Base-by-base conservation (phyloP, 2,329 filamentous ascomycete species). In the Orbilia brochopaga region DNA sequence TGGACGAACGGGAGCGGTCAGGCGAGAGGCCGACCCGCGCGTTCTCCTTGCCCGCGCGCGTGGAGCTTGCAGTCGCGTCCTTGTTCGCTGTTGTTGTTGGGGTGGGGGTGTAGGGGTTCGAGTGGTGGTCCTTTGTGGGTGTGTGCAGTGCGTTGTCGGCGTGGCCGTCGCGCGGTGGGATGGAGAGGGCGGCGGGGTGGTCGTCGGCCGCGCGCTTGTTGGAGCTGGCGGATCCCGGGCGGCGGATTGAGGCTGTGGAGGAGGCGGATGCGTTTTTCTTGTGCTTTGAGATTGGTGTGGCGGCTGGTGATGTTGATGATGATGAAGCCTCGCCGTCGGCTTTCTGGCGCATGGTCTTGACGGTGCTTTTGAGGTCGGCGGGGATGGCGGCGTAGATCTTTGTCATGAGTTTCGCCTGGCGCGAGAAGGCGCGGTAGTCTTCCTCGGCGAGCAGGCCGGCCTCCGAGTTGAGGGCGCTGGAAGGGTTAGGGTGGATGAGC, bases 381-480 rank as follows among this genome's bases (percentile, higher is more conserved):
- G 76, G 75, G 30, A 76, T 69, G 37, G 64, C 11, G 2, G 76
- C 76, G 30, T 77, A 74, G 21, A 77, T 74, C 51, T 74, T 73
- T 1, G 75, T 75, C 74, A 75, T 75, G 6, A 77, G 50, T 42
- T 74, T 74, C n/a, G 76, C 76, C 51, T 76, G 73, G 51, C 74
- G 69, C 15, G 72, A 70, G 53, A 75, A 77, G 15, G 69, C 75
- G 17, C 52, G 62, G 40, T 76, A 76, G 27, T 75, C 76, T 37
- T 75, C 75, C 30, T 72, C 56, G 7, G 76, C 62, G 27, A 77
- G 24, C n/a, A 74, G 73, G 42, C 75, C 76, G 1, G 76, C 76
- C 42, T 74, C 75, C 50, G 75, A 76, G 60, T 77, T 77, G 40
- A 77, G 69, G 2, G 75, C 73, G 42, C 75, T 76, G 17, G 70